These are phyloP conservation scores for Trichophyton schoenleinii DNA, from an alignment of 2,329 filamentous ascomycete species.

Conservation along the genomic window DNA sequence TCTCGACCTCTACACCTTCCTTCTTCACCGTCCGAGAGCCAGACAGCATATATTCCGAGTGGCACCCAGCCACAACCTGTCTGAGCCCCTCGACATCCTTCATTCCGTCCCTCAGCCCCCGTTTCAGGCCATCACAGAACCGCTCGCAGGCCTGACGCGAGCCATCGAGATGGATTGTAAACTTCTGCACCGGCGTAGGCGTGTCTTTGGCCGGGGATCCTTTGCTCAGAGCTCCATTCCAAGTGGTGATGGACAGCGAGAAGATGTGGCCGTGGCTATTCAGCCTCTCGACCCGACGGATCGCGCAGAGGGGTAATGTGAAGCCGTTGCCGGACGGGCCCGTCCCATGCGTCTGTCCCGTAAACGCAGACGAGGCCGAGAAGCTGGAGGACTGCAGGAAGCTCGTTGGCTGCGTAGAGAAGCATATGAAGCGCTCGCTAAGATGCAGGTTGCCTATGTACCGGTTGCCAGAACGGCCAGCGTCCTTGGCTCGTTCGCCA, in stretches of 20 bases:
- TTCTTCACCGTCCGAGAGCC: constrained; percentile 28
- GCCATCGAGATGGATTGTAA: constrained; percentile 83
- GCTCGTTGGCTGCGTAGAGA: constrained; percentile 84
- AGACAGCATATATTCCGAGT: constrained; percentile 69
- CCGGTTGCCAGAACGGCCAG: constrained; percentile 58
- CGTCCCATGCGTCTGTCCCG: constrained; percentile 82
- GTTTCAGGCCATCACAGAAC: constrained; percentile 93
- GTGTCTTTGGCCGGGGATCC: constrained; percentile 17
- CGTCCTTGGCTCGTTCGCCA: constrained; percentile 46
- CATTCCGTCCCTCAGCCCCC: constrained; percentile 72
- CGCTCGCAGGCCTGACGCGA: constrained; percentile 81
- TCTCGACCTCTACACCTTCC: constrained; percentile 42
- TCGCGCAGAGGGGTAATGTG: constrained; percentile 80
- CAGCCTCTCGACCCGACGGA: constrained; percentile 79
- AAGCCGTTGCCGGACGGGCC: constrained; percentile 93
- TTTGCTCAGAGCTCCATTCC: constrained; percentile 59
- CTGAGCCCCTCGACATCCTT: constrained; percentile 78
- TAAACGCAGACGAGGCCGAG: constrained; percentile 69
- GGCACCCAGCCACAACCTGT: constrained; percentile 68
- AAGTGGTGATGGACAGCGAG: constrained; percentile 85
- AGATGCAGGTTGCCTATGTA: constrained; percentile 89
- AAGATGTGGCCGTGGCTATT: constrained; percentile 90
- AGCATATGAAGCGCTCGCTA: constrained; percentile 90
- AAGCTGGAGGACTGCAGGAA: constrained; percentile 71
- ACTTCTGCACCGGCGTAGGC: constrained; percentile 58